These are phyloP conservation scores for Infundibulicybe gibba DNA, from an alignment of 768 basidiomycete species.

Conservation along the genomic window DNA sequence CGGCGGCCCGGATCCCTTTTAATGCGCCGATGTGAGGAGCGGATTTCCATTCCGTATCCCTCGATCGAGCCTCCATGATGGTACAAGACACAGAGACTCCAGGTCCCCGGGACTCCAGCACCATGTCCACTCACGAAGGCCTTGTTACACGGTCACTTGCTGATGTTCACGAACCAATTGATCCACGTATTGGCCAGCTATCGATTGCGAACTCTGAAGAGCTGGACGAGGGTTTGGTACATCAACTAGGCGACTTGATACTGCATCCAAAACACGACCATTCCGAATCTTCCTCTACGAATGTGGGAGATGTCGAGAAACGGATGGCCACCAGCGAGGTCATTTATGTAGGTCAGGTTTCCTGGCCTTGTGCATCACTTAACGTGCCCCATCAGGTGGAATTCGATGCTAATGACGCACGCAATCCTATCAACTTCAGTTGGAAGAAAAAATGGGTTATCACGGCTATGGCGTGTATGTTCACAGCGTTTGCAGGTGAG, in stretches of 20 bases:
- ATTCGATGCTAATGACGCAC: constrained; percentile 16
- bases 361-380: neutral
- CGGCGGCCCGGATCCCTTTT: no score
- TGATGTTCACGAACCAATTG: constrained; percentile 29
- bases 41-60: no score
- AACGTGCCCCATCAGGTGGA: constrained; percentile 11
- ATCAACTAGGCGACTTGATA: constrained; percentile 25
- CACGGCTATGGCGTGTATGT: constrained; percentile 41
- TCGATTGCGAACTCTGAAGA: constrained; percentile 24
- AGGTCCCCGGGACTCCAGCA: no score
- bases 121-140: constrained; percentile 8
- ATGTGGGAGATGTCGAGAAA: neutral
- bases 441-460: constrained; percentile 20
- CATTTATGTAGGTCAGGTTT: neutral
- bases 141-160: constrained; percentile 23
- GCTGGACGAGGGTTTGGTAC: constrained; percentile 27
- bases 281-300: neutral
- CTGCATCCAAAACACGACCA: constrained; percentile 12
- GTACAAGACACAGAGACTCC: no score
- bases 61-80: no score
- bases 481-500: constrained; percentile 21
- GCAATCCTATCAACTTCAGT: constrained; percentile 19
- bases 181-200: constrained; percentile 30
- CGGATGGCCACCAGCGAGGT: neutral
- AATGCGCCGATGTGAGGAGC: no score